Conservation (phyloP, 2,329 filamentous ascomycete species). For the Plenodomus lindquistii region DNA sequence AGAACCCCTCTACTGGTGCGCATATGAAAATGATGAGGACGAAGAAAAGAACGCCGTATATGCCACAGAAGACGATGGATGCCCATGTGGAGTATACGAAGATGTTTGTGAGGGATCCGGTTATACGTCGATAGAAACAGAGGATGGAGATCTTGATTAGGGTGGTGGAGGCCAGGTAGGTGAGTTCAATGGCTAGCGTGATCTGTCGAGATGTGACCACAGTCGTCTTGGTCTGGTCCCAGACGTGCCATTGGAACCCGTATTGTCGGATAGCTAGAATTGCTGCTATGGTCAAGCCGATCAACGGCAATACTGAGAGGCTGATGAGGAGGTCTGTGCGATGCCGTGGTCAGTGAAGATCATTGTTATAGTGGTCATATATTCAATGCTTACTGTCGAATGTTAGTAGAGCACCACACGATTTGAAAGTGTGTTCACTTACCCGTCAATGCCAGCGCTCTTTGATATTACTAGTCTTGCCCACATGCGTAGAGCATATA, state of each 20-base stretch:
- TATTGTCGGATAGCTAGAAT: constrained; percentile 34
- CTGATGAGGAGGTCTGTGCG: constrained; percentile 47
- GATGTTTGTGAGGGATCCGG: constrained; percentile 37
- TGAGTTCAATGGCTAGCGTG: constrained; percentile 35
- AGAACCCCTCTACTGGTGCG: constrained; percentile 47
- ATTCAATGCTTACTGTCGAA: neutral
- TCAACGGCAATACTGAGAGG: constrained; percentile 45
- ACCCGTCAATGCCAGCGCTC: constrained; percentile 52
- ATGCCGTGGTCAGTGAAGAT: neutral
- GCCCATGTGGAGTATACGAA: constrained; percentile 46
- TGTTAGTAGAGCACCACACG: neutral
- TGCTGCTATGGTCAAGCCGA: constrained; percentile 35
- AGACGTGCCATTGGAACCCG: constrained; percentile 39
- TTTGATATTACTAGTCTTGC: constrained; percentile 51
- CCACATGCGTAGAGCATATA: constrained; percentile 52
- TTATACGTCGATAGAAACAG: constrained; percentile 50
- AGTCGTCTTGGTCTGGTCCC: constrained; percentile 35
- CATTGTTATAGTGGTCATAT: neutral
- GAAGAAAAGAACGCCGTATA: constrained; percentile 46
- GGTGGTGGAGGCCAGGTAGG: constrained; percentile 34
- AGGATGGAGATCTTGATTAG: constrained; percentile 41
- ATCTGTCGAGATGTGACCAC: constrained; percentile 30
- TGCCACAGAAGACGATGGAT: constrained; percentile 44
- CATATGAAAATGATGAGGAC: constrained; percentile 44
- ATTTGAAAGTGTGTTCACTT: neutral